Conservation (phyloP, 2,329 filamentous ascomycete species). For the Sporothrix pseudoabietina region DNA sequence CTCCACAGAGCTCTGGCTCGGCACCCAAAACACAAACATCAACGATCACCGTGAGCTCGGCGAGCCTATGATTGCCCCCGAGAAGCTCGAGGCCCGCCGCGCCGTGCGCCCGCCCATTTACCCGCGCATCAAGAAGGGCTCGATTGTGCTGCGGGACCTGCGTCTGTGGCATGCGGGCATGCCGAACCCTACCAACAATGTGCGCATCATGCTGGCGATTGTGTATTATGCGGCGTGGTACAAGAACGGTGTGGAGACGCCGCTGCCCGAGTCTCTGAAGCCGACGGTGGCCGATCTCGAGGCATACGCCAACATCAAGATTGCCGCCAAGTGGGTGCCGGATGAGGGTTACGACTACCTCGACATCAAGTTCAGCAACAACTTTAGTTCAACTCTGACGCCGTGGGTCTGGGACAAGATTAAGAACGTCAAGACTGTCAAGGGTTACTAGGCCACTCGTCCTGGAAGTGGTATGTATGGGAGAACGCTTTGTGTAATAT, state of each 20-base stretch:
- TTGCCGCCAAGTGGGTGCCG: conserved; percentile 29
- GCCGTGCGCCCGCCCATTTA: conserved; percentile 47
- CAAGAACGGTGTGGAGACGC: conserved; percentile 31
- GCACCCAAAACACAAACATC: conserved; percentile 53
- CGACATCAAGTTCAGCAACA: conserved; percentile 32
- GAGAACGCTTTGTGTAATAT: background rate
- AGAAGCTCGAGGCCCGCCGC: conserved; percentile 48
- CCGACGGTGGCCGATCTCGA: conserved; percentile 26
- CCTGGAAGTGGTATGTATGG: background rate
- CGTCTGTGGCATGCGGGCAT: conserved; percentile 52
- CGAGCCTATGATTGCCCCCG: conserved; percentile 49
- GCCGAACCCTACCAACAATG: conserved; percentile 29
- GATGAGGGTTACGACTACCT: conserved; percentile 33
- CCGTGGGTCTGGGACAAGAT: conserved; percentile 33
- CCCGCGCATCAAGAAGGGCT: conserved; percentile 51
- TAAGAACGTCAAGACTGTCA: conserved; percentile 30
- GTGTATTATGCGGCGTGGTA: conserved; percentile 32
- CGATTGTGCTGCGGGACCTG: conserved; percentile 59
- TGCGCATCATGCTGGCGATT: conserved; percentile 31
- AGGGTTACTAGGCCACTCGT: conserved; percentile 29
- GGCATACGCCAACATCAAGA: conserved; percentile 30
- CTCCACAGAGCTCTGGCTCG: conserved; percentile 62
- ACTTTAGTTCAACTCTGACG: conserved; percentile 31
- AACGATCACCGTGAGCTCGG: conserved; percentile 56
- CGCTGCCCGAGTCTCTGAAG: conserved; percentile 29